Evolutionary conservation across 106 monocot species (phyloP), one percentile per base, ranked within the genome.

Genomic region (Dioscorea dumetorum): DNA sequence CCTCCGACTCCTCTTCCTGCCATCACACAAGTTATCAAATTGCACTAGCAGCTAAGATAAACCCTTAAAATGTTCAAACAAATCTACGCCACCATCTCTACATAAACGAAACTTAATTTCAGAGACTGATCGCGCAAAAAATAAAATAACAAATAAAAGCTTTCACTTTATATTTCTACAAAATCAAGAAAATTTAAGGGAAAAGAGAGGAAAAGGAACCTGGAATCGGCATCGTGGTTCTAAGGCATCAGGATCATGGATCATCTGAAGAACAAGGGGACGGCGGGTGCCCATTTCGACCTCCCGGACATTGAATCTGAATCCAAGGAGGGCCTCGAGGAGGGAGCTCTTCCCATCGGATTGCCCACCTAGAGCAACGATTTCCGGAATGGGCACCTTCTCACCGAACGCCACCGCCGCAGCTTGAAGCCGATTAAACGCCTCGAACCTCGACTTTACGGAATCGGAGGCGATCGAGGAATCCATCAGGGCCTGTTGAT

Each of bases 301-400:
- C 84, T 99, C 93, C 12, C 93, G 79, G 66, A 99, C 87, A 62
- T 99, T 99, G 82, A 99, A 99, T 12, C 99, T 84, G 73, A 99
- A 99, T 18, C 99, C 99, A 2, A 99, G 83, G 13, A 99, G 85
- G 4, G 99, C 93, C 56, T 99, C 99, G 0, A 99, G 76, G 50
- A 99, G 93, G 12, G 99, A 93, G 70, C 93, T 99, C 81, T 99
- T 99, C 0, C 99, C 99, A 49, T 99, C 99, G 18, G 93, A 99
- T 57, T 93, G 99, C 2, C 93, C 99, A 0, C 99, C 99, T 11
- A 99, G 22, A 57, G 90, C 99, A 0, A 99, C 99, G 51, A 99
- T 93, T 79, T 93, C 99, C 24, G 99, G 99, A 57, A 99, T 99
- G 11, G 90, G 99, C 50, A 99, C 80, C 80, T 73, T 87, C 77